Evolutionary conservation across 805 yeast species (phyloP).

Genomic region (Nakazawaea laoshanensis): DNA sequence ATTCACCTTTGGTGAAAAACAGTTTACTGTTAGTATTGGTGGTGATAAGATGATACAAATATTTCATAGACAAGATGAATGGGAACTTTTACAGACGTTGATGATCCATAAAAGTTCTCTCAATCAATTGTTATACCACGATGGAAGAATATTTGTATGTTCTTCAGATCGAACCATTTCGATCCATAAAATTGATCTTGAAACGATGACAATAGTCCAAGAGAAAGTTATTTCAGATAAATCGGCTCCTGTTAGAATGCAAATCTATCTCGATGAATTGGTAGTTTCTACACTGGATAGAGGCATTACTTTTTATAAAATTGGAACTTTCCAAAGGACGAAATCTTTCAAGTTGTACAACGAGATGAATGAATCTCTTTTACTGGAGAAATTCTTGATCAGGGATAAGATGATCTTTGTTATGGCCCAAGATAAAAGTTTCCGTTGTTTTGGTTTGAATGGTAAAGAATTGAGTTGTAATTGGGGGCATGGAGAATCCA

Average conservation of each 20-base stretch:
- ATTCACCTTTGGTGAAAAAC: conserved; percentile 20
- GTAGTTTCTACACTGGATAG: conserved; percentile 47
- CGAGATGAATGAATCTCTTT: conserved; percentile 31
- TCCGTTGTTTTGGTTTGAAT: conserved; percentile 38
- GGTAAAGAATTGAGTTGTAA: conserved; percentile 40
- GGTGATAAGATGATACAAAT: conserved; percentile 60
- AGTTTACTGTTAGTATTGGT: conserved; percentile 38
- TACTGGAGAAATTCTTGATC: conserved; percentile 34
- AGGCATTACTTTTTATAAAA: conserved; percentile 30
- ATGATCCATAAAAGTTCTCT: conserved; percentile 50
- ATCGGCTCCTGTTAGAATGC: conserved; percentile 39
- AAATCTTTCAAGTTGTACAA: conserved; percentile 32
- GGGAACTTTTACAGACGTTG: conserved; percentile 55
- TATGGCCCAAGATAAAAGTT: conserved; percentile 48
- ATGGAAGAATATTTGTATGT: conserved; percentile 34
- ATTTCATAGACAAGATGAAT: conserved; percentile 23
- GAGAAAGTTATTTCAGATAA: conserved; percentile 44
- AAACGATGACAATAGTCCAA: conserved; percentile 17
- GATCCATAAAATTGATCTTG: conserved; percentile 31
- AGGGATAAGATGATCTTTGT: conserved; percentile 25
- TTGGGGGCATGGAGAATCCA: conserved; percentile 55
- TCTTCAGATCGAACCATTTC: conserved; percentile 58
- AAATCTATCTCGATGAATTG: conserved; percentile 27
- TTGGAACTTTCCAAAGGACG: conserved; percentile 20
- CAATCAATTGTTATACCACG: conserved; percentile 24